Evolutionary conservation across 129 eudicot genomes (phyloP).

Genomic region (Flaveria linearis): DNA sequence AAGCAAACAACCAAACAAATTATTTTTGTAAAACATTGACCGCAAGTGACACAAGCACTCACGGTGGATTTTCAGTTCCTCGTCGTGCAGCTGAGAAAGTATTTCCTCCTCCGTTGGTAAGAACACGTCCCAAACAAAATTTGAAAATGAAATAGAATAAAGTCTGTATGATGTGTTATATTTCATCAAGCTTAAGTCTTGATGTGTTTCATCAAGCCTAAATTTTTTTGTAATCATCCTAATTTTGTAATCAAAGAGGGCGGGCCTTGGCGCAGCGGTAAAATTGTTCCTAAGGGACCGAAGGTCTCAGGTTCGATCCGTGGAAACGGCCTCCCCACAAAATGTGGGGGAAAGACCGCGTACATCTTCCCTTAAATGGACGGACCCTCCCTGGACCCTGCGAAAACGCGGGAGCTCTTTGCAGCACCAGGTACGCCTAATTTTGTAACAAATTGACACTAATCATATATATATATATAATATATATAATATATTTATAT

Average conservation of each 20-base stretch:
- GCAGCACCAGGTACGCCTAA: too few species aligned
- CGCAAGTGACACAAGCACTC: constrained; percentile 94
- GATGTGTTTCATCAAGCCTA: background rate
- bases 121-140: background rate
- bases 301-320: too few species aligned
- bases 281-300: too few species aligned
- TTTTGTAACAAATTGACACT: background rate
- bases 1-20: constrained; percentile 82
- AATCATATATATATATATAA: background rate
- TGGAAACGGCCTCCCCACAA: too few species aligned
- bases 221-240: background rate
- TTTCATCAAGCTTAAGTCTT: constrained; percentile 4
- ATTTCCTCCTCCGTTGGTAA: constrained; percentile 74
- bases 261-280: too few species aligned
- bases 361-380: too few species aligned
- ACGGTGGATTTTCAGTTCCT: constrained; percentile 95
- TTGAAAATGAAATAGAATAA: background rate
- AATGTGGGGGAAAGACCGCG: too few species aligned
- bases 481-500: too few species aligned
- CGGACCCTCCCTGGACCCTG: too few species aligned
- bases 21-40: constrained; percentile 90
- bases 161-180: background rate
- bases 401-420: too few species aligned
- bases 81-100: constrained; percentile 96
- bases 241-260: background rate